phyloP scores from a whole-genome alignment of 2,329 filamentous ascomycete species.

The Colletotrichum spinosum region DNA sequence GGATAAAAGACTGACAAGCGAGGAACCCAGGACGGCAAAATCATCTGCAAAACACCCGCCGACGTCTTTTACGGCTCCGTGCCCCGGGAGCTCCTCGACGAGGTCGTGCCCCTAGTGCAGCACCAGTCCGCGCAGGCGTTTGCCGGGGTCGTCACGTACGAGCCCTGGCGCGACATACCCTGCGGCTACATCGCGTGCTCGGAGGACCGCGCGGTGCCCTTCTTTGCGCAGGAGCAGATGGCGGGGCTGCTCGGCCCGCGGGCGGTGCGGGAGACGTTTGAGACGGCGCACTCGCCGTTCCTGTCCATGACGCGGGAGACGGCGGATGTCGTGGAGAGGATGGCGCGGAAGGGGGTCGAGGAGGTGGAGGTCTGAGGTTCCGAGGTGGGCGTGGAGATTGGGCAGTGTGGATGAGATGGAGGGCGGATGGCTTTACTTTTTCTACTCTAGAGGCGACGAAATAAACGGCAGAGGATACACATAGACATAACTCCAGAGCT shows the following conservation, averaged over 20 bases:
- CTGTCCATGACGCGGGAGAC: slow-evolving; percentile 18
- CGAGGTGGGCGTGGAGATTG: too few relatives aligned
- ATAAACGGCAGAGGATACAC: too few relatives aligned
- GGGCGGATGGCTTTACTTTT: too few relatives aligned
- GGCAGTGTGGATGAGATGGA: too few relatives aligned
- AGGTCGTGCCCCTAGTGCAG: slow-evolving; percentile 20
- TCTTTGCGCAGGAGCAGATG: slow-evolving; percentile 39
- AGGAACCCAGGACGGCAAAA: slow-evolving; percentile 21
- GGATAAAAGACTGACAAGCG: slow-evolving; percentile 1
- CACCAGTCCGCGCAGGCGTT: slow-evolving; percentile 35
- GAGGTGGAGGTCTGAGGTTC: neutral
- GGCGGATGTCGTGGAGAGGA: slow-evolving; percentile 15
- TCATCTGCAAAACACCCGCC: neutral
- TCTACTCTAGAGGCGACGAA: too few relatives aligned
- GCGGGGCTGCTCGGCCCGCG: slow-evolving; percentile 5
- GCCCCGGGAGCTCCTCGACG: slow-evolving; percentile 13
- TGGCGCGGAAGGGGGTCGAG: neutral
- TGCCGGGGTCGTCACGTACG: slow-evolving; percentile 38
- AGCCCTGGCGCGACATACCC: slow-evolving; percentile 43
- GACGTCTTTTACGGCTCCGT: slow-evolving; percentile 43
- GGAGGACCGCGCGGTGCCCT: slow-evolving; percentile 40
- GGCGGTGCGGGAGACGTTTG: neutral
- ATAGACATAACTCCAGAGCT: too few relatives aligned
- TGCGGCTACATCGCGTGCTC: slow-evolving; percentile 42
- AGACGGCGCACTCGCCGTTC: slow-evolving; percentile 26